Base-by-base conservation (phyloP, 306 rosid genomes). In the Vicia sativa region DNA sequence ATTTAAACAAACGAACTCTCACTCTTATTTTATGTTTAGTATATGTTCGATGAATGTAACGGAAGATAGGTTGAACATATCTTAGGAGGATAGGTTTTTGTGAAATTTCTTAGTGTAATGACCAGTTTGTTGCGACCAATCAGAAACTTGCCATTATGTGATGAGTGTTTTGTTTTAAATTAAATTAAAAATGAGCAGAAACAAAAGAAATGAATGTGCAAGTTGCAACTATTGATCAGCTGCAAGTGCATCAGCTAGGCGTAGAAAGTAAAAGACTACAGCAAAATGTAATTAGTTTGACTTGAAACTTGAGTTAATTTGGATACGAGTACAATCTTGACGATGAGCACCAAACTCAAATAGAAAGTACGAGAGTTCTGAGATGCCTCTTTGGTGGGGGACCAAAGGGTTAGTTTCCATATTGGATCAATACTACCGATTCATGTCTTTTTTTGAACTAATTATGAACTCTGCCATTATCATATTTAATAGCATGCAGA, bases 131-230 rank as follows among this genome's bases (percentile, higher is more conserved):
- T 34, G 61, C 1, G 48, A 73, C 15, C 31, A 48, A 25, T 48
- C 62, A 31, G 62, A 48, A 39, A 48, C 46, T 49, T 10, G 25
- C 45, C 43, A 46, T 50, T 50, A 5, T 62, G 5, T 23, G 60
- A 62, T 28, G 61, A 18, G 41, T 65, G 44, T 55, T 60, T 61
- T 53, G 49, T 61, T 67, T 52, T 3, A 26, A 50, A 16, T 28
- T 48, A 21, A 53, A 21, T 53, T 63, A 26, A 28, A 63, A 16
- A 16, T 63, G 13, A 45, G 60, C 9, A 4, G 10, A 41, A 53
- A 34, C 9, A 34, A 31, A 48, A 26, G 13, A 42, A 45, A 50
- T 37, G 25, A 34, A 21, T 4, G 45, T 25, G 52, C 44, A 14
- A 59, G 49, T 59, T 23, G 57, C 37, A 6, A 53, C 28, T 4